Evolutionary conservation across 345 rosid genomes (phyloP), one percentile per base, ranked within the genome.

Genomic region (Heritiera littoralis): DNA sequence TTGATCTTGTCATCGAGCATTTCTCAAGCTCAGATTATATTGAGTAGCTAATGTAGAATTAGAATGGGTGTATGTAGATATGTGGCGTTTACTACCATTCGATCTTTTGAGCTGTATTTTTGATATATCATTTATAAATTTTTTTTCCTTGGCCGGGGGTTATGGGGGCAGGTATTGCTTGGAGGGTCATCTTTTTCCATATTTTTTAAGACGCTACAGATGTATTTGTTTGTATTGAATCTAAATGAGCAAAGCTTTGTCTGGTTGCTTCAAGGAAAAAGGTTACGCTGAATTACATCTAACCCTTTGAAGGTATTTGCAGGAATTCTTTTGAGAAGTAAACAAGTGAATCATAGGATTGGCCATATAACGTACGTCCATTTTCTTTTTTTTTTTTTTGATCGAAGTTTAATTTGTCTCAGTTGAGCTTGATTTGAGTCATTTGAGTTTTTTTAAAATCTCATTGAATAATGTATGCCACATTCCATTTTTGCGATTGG

Each of bases 21-120:
- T 41, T 82, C 82, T 81, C 28, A 5, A 78, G 78, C 80, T 81
- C 66, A 61, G 23, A 77, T 83, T 59, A 68, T 59, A 30, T 71
- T 15, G 58, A n/a, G 51, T 18, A 70, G 74, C 35, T 4, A 17
- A 66, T 40, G 40, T 49, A 77, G 64, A 65, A 40, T 4, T 65
- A 66, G 54, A 64, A 66, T 66, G 2, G 40, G 81, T 23, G 38
- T 78, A 13, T 78, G 49, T 76, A 79, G 85, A 77, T 51, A 64
- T 68, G 48, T 75, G 67, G 41, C 41, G 2, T 75, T 66, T 35
- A 72, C 40, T 41, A 41, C 15, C 32, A 75, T 66, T 23, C 2
- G 60, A 56, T 76, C 66, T 43, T 83, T 52, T 80, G 28, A 54
- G 40, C 52, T 83, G 66, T 73, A 68, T 40, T 77, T 77, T 66